These are phyloP conservation scores for Penicillium sp. DNA, from an alignment of 2,329 filamentous ascomycete species.

Conservation along the genomic window DNA sequence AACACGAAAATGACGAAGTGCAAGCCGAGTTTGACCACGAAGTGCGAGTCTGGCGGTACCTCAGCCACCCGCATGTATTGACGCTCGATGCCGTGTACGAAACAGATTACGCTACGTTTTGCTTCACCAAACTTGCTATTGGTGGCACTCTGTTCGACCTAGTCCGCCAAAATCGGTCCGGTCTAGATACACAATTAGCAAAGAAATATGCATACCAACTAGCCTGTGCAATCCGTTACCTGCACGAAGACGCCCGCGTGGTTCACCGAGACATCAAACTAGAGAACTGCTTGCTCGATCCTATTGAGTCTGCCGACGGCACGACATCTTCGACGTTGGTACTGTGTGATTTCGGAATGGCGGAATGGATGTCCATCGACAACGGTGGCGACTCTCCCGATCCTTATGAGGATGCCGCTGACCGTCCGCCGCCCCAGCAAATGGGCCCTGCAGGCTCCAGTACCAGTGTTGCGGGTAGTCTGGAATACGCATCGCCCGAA, in stretches of 20 bases:
- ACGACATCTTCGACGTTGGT: slow-evolving; percentile 57
- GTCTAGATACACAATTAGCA: slow-evolving; percentile 53
- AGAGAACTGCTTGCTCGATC: slow-evolving; percentile 66
- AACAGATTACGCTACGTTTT: slow-evolving; percentile 67
- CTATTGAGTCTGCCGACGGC: slow-evolving; percentile 49
- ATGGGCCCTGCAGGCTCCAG: slow-evolving; percentile 58
- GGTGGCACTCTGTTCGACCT: slow-evolving; percentile 66
- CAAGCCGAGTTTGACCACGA: slow-evolving; percentile 70
- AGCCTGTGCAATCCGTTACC: slow-evolving; percentile 63
- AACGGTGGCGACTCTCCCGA: slow-evolving; percentile 52
- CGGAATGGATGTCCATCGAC: slow-evolving; percentile 63
- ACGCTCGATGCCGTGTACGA: slow-evolving; percentile 64
- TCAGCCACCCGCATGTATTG: slow-evolving; percentile 63
- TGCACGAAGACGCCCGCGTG: slow-evolving; percentile 66
- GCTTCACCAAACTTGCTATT: slow-evolving; percentile 63
- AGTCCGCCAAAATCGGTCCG: slow-evolving; percentile 56
- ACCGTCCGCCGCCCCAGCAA: slow-evolving; percentile 50
- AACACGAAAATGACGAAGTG: slow-evolving; percentile 63
- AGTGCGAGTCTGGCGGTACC: slow-evolving; percentile 65
- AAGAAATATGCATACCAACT: slow-evolving; percentile 64
- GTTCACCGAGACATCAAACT: slow-evolving; percentile 69
- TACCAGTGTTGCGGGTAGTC: slow-evolving; percentile 60
- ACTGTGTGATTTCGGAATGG: slow-evolving; percentile 69
- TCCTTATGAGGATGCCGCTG: slow-evolving; percentile 48
- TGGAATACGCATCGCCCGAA: slow-evolving; percentile 56